These are phyloP conservation scores for Schoenoplectus triqueter DNA, from an alignment of 202 grass and related monocot species.

Conservation along the genomic window DNA sequence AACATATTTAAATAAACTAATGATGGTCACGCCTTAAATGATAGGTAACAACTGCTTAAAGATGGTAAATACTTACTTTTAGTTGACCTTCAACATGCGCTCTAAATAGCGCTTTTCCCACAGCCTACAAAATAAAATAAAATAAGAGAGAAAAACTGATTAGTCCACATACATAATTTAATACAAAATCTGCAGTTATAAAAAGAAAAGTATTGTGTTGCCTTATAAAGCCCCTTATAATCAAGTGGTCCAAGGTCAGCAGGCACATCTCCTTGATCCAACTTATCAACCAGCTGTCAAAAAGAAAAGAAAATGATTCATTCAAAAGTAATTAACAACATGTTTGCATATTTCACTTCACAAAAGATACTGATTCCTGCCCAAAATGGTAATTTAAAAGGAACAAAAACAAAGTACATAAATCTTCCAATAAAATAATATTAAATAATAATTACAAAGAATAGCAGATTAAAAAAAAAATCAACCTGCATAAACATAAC, in stretches of 20 bases:
- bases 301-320: slow-evolving; percentile 34
- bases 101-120: slow-evolving; percentile 86
- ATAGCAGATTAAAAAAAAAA: slow-evolving; percentile 34
- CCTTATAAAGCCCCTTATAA: slow-evolving; percentile 87
- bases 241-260: slow-evolving; percentile 84
- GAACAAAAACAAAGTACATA: background rate
- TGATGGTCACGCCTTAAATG: background rate
- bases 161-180: slow-evolving; percentile 27
- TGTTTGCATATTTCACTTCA: slow-evolving; percentile 5
- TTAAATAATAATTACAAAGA: slow-evolving; percentile 15
- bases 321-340: slow-evolving; percentile 6
- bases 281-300: slow-evolving; percentile 91
- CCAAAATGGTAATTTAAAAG: background rate
- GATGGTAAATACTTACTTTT: slow-evolving; percentile 60
- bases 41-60: slow-evolving; percentile 30
- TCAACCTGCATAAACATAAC: slow-evolving; percentile 98
- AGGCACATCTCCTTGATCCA: slow-evolving; percentile 82
- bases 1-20: slow-evolving; percentile 38
- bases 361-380: background rate
- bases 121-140: slow-evolving; percentile 59
- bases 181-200: slow-evolving; percentile 31
- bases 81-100: slow-evolving; percentile 99
- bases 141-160: background rate
- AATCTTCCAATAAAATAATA: background rate
- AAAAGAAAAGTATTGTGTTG: slow-evolving; percentile 27